Evolutionary conservation across 192 early-diverging fungal genomes (phyloP).

Genomic region (Coemansia sp.): DNA sequence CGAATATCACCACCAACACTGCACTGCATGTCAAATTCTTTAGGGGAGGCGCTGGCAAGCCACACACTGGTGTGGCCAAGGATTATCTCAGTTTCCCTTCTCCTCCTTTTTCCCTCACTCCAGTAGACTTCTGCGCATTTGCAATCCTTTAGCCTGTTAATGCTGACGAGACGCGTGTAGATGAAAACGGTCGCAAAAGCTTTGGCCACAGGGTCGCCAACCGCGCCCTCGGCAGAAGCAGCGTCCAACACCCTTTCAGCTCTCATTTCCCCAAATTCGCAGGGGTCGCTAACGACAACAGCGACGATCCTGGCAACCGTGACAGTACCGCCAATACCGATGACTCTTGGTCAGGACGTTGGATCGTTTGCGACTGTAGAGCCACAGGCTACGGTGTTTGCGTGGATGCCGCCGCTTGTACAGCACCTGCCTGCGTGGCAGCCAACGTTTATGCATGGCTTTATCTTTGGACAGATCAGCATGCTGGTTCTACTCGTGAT

Average conservation of each 20-base stretch:
- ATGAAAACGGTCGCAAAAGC: neutral
- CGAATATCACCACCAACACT: neutral
- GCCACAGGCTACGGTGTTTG: neutral
- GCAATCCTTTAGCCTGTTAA: neutral
- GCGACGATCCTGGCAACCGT: neutral
- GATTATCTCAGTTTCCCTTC: neutral
- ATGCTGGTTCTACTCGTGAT: constrained; percentile 48
- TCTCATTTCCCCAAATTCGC: neutral
- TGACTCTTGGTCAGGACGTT: neutral
- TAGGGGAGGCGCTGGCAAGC: neutral
- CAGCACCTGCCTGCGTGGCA: constrained; percentile 40
- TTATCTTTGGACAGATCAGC: constrained; percentile 53
- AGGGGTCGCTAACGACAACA: neutral
- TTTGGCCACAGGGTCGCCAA: neutral
- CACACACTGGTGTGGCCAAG: neutral
- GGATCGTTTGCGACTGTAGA: neutral
- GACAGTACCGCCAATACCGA: neutral
- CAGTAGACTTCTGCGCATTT: neutral
- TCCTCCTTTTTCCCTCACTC: neutral
- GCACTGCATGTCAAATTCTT: neutral
- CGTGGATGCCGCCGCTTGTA: constrained; percentile 2
- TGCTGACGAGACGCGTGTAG: neutral
- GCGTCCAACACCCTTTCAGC: neutral
- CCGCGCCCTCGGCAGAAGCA: neutral
- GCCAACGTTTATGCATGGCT: constrained; percentile 55